Evolutionary conservation across 108 stramenopile genomes (phyloP).

Genomic region (Nitzschia putrida): DNA sequence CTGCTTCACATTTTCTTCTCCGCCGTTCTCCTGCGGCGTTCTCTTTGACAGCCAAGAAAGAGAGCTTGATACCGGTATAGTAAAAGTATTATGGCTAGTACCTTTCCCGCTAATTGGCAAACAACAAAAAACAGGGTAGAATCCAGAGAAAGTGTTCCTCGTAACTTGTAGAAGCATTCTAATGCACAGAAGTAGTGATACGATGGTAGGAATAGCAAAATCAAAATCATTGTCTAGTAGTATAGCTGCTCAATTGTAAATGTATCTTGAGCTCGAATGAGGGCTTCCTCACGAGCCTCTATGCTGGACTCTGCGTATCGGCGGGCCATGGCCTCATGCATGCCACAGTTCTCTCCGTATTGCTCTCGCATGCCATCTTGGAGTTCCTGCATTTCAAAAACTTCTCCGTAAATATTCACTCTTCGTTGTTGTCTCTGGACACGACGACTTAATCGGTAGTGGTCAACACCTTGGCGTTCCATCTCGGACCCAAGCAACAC

Average conservation of each 20-base stretch:
- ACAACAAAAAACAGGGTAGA: too few species aligned
- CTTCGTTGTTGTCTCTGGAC: not conserved
- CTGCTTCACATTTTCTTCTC: too few species aligned
- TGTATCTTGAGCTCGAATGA: not conserved
- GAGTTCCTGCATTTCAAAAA: constrained; percentile 8
- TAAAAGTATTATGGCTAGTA: too few species aligned
- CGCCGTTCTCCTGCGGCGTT: too few species aligned
- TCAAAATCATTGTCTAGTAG: too few species aligned
- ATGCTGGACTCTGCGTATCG: constrained; percentile 1
- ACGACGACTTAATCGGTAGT: not conserved
- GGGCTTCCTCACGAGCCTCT: not conserved
- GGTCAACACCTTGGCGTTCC: not conserved
- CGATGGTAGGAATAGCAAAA: too few species aligned
- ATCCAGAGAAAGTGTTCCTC: too few species aligned
- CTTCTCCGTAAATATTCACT: not conserved
- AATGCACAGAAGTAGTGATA: too few species aligned
- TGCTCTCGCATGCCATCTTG: constrained; percentile 2
- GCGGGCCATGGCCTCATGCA: constrained; percentile 4
- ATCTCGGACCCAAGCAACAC: not conserved
- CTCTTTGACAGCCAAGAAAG: too few species aligned
- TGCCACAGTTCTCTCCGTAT: not conserved
- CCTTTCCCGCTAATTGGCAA: too few species aligned
- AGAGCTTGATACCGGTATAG: too few species aligned
- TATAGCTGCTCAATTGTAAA: not conserved
- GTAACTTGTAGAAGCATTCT: too few species aligned